Evolutionary conservation across 306 rosid species (phyloP), one percentile per base, ranked within the genome.

Genomic region (Echinosophora koreensis): DNA sequence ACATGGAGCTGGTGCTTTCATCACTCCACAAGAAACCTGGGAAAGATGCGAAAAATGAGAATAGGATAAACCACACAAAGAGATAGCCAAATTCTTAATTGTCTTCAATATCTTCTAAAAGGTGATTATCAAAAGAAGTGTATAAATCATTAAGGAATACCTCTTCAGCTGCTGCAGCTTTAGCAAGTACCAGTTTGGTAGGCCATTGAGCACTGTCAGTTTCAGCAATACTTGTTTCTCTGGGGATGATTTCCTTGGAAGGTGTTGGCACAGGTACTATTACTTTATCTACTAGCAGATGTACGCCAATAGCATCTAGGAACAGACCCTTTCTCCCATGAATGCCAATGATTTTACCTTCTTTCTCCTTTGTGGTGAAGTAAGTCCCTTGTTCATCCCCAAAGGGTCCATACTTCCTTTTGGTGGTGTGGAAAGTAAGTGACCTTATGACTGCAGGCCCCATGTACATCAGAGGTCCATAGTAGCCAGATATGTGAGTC

Each of bases 301-400:
- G 91, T 11, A 92, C 97, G 5, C 98, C 97, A 27, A 95, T 72
- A 68, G 96, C 95, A 81, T 92, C 97, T 52, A 95, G 52, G 85
- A 95, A 95, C 82, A 95, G 63, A 58, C 98, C 98, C 65, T 80
- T 87, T 77, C 92, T 89, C 76, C 97, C 98, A 77, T 95, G 95
- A 81, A 95, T 87, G 57, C 98, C 98, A 58, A 86, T 88, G 7
- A 95, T 79, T 82, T 89, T 90, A 50, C 97, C 97, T 85, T 89
- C 97, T 81, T 74, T 92, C 49, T 71, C 69, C 83, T 77, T 88
- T 69, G 92, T 84, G 77, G 86, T 88, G 76, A 95, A 92, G 17
- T 81, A 63, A 64, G 88, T 83, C 77, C 97, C 98, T 78, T 85
- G 95, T 86, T 88, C 97, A 54, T 92, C 97, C 32, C 98, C 98